Evolutionary conservation across 345 rosid species (phyloP), one percentile per base, ranked within the genome.

Genomic region (Brassica napus): DNA sequence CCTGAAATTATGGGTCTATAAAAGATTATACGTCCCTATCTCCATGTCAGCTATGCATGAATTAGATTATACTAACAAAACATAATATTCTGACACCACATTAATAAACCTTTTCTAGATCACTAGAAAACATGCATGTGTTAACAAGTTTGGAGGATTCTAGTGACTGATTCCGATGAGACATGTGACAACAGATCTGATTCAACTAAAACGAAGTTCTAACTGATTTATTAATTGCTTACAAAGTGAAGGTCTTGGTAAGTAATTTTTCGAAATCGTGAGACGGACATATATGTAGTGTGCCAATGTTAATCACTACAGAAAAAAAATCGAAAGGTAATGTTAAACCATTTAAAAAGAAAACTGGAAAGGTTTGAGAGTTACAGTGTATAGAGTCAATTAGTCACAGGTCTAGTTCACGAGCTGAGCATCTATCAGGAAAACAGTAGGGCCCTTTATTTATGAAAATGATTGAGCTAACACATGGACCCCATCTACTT

Each of bases 401-500:
- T 31, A 73, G 68, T 59, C 76, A 60, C 67, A 70, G 77, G 57
- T 3, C 42, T 55, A 79, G 86, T 83, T 85, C 88, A 86, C 86
- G 82, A 77, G 88, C 73, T 67, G 82, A 63, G 60, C 73, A 79
- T 64, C 70, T 32, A 68, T 10, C 31, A 52, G 58, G 23, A 65
- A 69, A 16, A 16, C 9, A 81, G 69, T 37, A 54, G 82, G 83
- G 2, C 64, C 83, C 54, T 79, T 68, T 64, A 39, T 10, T 49
- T 28, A 68, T 63, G 75, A 74, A 69, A 73, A 76, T 85, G 86
- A 85, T 85, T 85, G 85, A 78, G 68, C 69, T 73, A 44, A 73
- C 75, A 7, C 59, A 3, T 8, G 78, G 86, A 21, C 80, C 88
- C 85, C 67, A 77, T 57, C 24, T 54, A 7, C 16, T 52, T n/a